Conservation (phyloP, 345 rosid species). For the Hypericum androsaemum region DNA sequence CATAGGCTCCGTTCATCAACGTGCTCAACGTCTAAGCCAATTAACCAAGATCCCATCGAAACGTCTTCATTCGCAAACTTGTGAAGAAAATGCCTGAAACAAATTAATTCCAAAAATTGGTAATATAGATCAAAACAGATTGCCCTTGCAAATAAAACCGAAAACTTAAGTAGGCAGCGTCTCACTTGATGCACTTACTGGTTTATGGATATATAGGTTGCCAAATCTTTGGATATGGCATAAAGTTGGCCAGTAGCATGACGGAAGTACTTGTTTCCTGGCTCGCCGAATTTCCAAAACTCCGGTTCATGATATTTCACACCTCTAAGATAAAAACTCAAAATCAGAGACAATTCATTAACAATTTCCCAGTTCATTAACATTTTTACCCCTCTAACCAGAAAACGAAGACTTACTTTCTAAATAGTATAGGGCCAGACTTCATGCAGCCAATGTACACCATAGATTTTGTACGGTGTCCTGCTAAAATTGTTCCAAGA, state of each 20-base stretch:
- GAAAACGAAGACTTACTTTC: constrained; percentile 36
- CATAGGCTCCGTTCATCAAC: constrained; percentile 52
- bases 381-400: not conserved
- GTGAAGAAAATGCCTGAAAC: constrained; percentile 46
- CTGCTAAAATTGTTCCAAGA: constrained; percentile 42
- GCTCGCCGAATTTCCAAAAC: constrained; percentile 77
- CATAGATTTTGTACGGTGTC: constrained; percentile 41
- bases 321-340: constrained; percentile 36
- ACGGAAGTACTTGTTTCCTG: constrained; percentile 72
- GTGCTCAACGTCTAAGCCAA: constrained; percentile 51
- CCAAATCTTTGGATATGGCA: constrained; percentile 79
- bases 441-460: constrained; percentile 92
- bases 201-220: constrained; percentile 57
- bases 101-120: constrained; percentile 1
- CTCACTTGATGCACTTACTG: constrained; percentile 35
- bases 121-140: not conserved
- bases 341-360: constrained; percentile 4
- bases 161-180: not conserved
- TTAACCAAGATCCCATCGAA: constrained; percentile 52
- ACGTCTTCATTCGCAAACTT: constrained; percentile 60
- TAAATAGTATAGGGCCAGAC: constrained; percentile 84
- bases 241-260: constrained; percentile 89
- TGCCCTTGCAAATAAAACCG: not conserved
- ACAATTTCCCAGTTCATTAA: not conserved
- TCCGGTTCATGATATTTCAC: constrained; percentile 88